Base-by-base conservation (phyloP, 768 basidiomycete genomes). In the Amanita jacksonii region DNA sequence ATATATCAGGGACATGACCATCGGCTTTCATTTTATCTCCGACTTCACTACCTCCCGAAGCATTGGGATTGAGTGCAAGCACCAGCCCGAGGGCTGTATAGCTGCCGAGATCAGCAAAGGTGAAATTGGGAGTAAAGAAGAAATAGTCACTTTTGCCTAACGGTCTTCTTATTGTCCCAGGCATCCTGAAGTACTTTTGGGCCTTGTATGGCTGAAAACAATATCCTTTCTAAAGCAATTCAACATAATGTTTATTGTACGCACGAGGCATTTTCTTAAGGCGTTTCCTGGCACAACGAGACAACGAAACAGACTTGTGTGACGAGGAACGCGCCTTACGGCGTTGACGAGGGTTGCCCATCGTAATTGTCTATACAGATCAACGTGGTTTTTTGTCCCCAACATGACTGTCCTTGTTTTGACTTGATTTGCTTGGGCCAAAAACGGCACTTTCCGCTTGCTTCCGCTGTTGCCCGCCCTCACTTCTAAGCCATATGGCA, bases 321-420 rank as follows among this genome's bases (percentile, higher is more conserved):
- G 77, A 68, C 13, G 79, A 77, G 19, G 91, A 92, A 33, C 83
- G 79, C 16, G 74, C 62, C 67, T 97, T 98, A 54, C 81, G 76
- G 49, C 92, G 76, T 63, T 98, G 94, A 45, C 93, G 79, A 52
- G 93, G 93, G 61, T 96, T 97, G 44, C 81, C 90, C 93, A 98
- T 96, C 13, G 4, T 4, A 32, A 13, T 32, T 32, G 13, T 15
- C 37, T 38, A n/a, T 38, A 23, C 19, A 24, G 32, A 13, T 16
- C 13, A 10, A 33, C 32, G 13, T 33, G 3, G 32, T 33, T 33
- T n/a, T n/a, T n/a, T n/a, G n/a, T 33, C 32, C 13, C 13, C 9
- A 4, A 13, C 32, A 10, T 33, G 16, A 33, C 32, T 16, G 4
- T 10, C 32, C 13, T 33, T 16, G 32, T 33, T 23, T 35, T n/a